phyloP scores from a whole-genome alignment of 257 asterid species.

The Hygrophila difformis region DNA sequence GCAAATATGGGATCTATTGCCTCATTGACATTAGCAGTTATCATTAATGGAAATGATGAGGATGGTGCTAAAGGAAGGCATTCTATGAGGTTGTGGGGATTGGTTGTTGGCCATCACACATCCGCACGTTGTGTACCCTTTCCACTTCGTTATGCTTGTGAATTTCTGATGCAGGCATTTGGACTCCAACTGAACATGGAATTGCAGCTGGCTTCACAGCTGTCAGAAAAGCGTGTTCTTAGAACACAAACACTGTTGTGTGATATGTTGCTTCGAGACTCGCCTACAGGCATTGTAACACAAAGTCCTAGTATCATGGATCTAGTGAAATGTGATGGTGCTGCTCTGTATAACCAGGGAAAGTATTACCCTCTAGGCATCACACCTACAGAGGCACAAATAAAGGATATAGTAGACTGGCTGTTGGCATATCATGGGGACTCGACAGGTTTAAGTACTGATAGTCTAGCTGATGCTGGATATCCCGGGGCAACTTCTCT shows the following conservation, averaged over 20 bases:
- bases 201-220: slow-evolving; percentile 40
- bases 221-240: slow-evolving; percentile 35
- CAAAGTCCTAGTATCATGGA: slow-evolving; percentile 53
- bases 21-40: slow-evolving; percentile 42
- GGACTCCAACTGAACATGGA: slow-evolving; percentile 56
- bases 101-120: slow-evolving; percentile 57
- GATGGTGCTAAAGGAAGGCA: slow-evolving; percentile 32
- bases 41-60: slow-evolving; percentile 35
- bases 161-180: slow-evolving; percentile 56
- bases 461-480: slow-evolving; percentile 50
- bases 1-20: slow-evolving; percentile 55
- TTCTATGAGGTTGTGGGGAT: slow-evolving; percentile 47
- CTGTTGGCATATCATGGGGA: slow-evolving; percentile 35
- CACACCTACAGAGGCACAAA: slow-evolving; percentile 40
- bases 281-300: slow-evolving; percentile 40
- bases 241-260: slow-evolving; percentile 48
- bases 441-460: slow-evolving; percentile 59
- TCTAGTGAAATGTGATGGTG: slow-evolving; percentile 59
- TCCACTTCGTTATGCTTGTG: slow-evolving; percentile 56
- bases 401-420: slow-evolving; percentile 48
- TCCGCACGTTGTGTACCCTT: slow-evolving; percentile 41
- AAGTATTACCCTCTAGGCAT: slow-evolving; percentile 41
- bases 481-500: slow-evolving; percentile 46
- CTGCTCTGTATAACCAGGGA: slow-evolving; percentile 45
- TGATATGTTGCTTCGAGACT: slow-evolving; percentile 56